Evolutionary conservation across 352 stramenopile genomes (phyloP), one percentile per base, ranked within the genome.

Genomic region (Peronospora farinosa): DNA sequence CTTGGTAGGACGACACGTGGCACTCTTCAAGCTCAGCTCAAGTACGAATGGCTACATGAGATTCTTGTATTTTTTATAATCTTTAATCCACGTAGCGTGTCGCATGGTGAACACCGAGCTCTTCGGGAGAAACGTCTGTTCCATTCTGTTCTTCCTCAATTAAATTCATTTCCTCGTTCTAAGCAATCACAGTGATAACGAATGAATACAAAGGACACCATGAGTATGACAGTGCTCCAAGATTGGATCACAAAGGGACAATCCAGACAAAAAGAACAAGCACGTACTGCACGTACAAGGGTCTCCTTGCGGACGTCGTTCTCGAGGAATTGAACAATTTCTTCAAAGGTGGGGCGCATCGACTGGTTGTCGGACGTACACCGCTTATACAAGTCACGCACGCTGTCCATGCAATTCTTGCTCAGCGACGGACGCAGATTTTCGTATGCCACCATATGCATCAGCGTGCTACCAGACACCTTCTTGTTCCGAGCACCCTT

Each of bases 361-460:
- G 67, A 74, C 56, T 88, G 80, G 59, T 92, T 69, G 53, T 92
- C 75, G 19, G 77, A 65, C 23, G 80, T 92, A 54, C 84, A 94
- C 27, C 79, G 79, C 36, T 82, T 72, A 57, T 87, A 92, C 32
- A 94, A 57, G 35, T 89, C 75, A 28, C 77, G 79, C 16, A 92
- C 73, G 49, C 72, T 89, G 50, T 85, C 53, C 74, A 94, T 87
- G 67, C 81, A 92, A 57, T 76, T 84, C 9, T 83, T 78, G 54
- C 79, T 90, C 30, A 94, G 60, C 50, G 75, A 92, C 12, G 84
- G 84, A 36, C 84, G 84, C 40, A 94, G 63, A 50, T 89, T 86
- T 50, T 92, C 74, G 62, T 94, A 92, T n/a, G 79, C 84, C 30
- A 94, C 79, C 80, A 92, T 92, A 70, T 92, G 81, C 81, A 94